A percentile compares a stretch with the other conserved stretches of the same genome.
Conservation (phyloP, 2,329 filamentous ascomycete genomes). For the Ophiostoma novo-ulmi region DNA sequence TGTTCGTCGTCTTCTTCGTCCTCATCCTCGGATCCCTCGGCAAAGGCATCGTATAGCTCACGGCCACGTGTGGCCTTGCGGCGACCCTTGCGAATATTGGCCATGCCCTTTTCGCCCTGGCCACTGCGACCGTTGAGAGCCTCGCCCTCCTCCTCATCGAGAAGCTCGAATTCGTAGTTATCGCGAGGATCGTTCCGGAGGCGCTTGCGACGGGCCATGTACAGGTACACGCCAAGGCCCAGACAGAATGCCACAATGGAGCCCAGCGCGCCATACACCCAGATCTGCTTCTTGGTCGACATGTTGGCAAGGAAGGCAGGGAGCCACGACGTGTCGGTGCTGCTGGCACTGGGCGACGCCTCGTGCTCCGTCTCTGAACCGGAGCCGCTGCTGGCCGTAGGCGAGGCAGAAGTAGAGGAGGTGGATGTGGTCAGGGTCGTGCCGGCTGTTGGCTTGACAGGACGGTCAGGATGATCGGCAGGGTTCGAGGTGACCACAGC, state of each 20-base stretch:
- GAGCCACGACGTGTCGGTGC: conserved; percentile 59
- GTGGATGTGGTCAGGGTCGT: conserved; percentile 31
- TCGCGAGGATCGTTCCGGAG: conserved; percentile 69
- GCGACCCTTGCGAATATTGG: conserved; percentile 37
- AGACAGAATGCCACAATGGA: conserved; percentile 80
- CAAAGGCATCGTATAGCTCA: conserved; percentile 96
- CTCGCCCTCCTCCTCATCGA: conserved; percentile 73
- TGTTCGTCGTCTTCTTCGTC: conserved; percentile 48
- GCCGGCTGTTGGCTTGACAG: conserved; percentile 41
- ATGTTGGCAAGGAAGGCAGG: conserved; percentile 85
- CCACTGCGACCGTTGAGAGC: conserved; percentile 41
- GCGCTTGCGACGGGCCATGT: conserved; percentile 69
- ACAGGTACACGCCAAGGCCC: conserved; percentile 76
- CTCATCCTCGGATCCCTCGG: conserved; percentile 75
- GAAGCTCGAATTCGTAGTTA: conserved; percentile 89
- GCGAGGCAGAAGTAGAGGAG: conserved; percentile 24
- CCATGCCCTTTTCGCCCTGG: conserved; percentile 37
- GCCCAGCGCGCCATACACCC: conserved; percentile 85
- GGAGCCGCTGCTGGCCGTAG: background rate
- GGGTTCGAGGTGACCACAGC: conserved; percentile 37
- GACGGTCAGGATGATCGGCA: conserved; percentile 61
- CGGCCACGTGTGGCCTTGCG: conserved; percentile 59
- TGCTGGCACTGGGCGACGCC: conserved; percentile 21
- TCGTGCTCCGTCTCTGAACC: conserved; percentile 35
- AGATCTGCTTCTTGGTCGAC: conserved; percentile 78